Percentiles rank a stretch among this genome's conserved stretches.
phyloP scores from a whole-genome alignment of 1,284 basidiomycete genomes.

The Ganoderma leucocontextum region DNA sequence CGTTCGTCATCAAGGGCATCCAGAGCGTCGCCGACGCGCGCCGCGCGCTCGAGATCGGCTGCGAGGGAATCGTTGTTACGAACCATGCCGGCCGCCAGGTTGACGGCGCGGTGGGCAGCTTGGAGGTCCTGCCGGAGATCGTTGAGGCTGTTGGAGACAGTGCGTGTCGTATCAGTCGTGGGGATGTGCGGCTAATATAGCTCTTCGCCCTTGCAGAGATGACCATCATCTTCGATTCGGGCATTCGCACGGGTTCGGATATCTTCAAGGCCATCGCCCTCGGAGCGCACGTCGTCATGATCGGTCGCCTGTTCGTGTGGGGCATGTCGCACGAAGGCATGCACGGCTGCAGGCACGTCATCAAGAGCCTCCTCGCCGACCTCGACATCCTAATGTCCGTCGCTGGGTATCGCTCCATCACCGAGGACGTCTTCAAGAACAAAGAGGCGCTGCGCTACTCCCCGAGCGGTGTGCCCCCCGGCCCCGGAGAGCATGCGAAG shows the following conservation, averaged over 20 bases:
- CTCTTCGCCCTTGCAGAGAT: constrained; percentile 47
- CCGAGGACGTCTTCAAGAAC: constrained; percentile 47
- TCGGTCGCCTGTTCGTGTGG: constrained; percentile 59
- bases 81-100: constrained; percentile 72
- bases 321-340: constrained; percentile 60
- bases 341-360: constrained; percentile 60
- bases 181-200: not conserved
- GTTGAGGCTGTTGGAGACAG: constrained; percentile 58
- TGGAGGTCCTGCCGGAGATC: constrained; percentile 63
- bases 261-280: constrained; percentile 51
- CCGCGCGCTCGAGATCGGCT: constrained; percentile 59
- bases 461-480: constrained; percentile 48
- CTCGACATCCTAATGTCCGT: constrained; percentile 66
- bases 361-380: constrained; percentile 68
- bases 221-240: constrained; percentile 69
- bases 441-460: constrained; percentile 48
- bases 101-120: constrained; percentile 62
- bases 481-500: constrained; percentile 49
- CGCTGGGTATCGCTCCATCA: constrained; percentile 52
- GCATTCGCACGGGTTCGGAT: constrained; percentile 63
- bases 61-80: constrained; percentile 65
- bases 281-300: constrained; percentile 54
- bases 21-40: constrained; percentile 58
- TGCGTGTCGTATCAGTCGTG: constrained; percentile 36
- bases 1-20: constrained; percentile 67